Conservation (phyloP, 495 filamentous ascomycete genomes). For the Penicillium samsonianum region DNA sequence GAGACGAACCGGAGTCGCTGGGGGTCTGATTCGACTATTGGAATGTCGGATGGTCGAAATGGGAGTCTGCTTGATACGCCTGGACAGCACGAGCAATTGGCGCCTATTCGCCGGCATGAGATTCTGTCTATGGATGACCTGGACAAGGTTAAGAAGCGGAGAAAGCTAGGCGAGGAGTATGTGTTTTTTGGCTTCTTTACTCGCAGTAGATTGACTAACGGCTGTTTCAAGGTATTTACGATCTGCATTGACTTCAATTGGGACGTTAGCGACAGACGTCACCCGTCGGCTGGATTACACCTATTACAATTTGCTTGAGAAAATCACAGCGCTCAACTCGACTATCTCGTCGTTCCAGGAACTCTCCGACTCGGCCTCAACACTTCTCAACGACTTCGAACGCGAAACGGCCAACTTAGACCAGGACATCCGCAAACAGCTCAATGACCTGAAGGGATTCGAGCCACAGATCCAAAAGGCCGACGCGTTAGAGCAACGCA, state of each 20-base stretch:
- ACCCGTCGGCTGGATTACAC: constrained; percentile 80
- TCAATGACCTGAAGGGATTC: constrained; percentile 67
- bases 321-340: constrained; percentile 65
- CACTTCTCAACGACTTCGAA: constrained; percentile 63
- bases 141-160: constrained; percentile 38
- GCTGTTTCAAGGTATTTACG: constrained; percentile 35
- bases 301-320: constrained; percentile 82
- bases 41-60: constrained; percentile 21
- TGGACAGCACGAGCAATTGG: constrained; percentile 35
- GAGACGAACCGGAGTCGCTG: constrained; percentile 39
- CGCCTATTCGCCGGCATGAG: constrained; percentile 34
- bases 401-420: constrained; percentile 60
- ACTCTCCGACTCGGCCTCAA: constrained; percentile 61
- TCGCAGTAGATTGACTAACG: constrained; percentile 4
- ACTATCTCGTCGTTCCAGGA: constrained; percentile 70
- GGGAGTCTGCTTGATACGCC: constrained; percentile 36
- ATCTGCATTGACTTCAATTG: constrained; percentile 39
- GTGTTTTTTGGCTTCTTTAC: constrained; percentile 13
- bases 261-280: constrained; percentile 51
- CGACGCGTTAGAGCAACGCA: constrained; percentile 62
- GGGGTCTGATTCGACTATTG: constrained; percentile 38
- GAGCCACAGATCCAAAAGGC: constrained; percentile 70
- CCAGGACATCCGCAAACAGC: constrained; percentile 62
- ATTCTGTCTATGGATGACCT: constrained; percentile 47
- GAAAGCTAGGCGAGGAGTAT: constrained; percentile 52